Base-by-base conservation (phyloP, 805 yeast species). In the Yueomyces sp. region DNA sequence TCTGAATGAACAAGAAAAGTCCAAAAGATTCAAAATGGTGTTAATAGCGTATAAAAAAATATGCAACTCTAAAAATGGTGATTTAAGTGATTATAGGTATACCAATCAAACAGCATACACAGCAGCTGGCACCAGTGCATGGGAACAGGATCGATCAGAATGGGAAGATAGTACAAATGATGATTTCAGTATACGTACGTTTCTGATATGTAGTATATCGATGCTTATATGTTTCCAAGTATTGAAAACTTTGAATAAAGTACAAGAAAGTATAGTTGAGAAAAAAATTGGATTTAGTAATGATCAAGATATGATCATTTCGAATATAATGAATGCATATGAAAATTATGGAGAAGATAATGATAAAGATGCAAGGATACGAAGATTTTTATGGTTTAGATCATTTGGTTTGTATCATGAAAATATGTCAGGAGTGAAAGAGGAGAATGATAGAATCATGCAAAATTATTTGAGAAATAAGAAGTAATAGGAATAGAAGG, bases 311-410 rank as follows among this genome's bases (percentile, higher is more conserved):
- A 34, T 34, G 6, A 34, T 34, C 5, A 11, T 5, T 34, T 9
- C 37, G 26, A 5, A 34, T 45, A 62, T 68, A 48, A 52, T 52
- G 7, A 60, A 62, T 31, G 73, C 77, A 0, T 68, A 69, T 44
- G 49, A 62, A 19, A 78, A 77, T 53, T 76, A 67, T 52, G 80
- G 81, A 2, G 55, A 70, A 37, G 83, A 76, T 31, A 60, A 53
- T 5, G 65, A 69, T 26, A 70, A 72, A 47, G 57, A 70, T 41
- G 71, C 75, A 3, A 63, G 84, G 36, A 67, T 78, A 28, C 64
- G 69, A 45, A 64, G 85, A 46, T 79, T 79, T 52, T 49, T 79
- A 44, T 74, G 78, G 78, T 74, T 73, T 52, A 63, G 79, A 51
- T 52, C 67, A 0, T 66, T 56, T 19, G 19, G 19, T 19, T 19